Evolutionary conservation across 768 basidiomycete species (phyloP), one percentile per base, ranked within the genome.

Genomic region (Boletus tomentosulus): DNA sequence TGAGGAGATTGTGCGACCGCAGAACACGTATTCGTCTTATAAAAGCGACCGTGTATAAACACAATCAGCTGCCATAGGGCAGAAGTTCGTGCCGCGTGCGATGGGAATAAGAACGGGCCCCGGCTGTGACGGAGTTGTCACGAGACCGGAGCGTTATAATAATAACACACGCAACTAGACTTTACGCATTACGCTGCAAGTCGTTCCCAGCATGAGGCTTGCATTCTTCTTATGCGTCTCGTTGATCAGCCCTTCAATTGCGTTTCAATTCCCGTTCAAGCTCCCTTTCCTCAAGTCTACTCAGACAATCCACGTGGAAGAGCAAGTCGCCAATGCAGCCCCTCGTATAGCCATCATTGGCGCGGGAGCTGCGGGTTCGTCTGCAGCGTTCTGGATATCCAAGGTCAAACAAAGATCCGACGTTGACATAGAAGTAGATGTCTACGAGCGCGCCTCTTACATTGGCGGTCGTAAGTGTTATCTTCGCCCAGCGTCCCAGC

Each of bases 281-380:
- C 53, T 86, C 19, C 80, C 83, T 5, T 78, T 86, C 64, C 76
- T 84, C 65, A 76, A 76, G 44, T 59, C 68, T 42, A 73, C 65
- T 28, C 54, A 67, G 41, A 57, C 63, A 39, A 56, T 59, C 35
- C 3, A 61, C 25, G 46, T 27, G 22, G 62, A 64, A 46, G 56
- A 62, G 35, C 60, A 65, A 43, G 47, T 2, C 54, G 55, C 30
- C 61, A 62, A 41, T 57, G 55, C 49, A 52, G 48, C 75, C 0
- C 80, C 84, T 43, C 73, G 85, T 45, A 78, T 97, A 60, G 94
- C 93, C 8, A 84, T 97, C 63, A 82, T 97, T 50, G 94, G 94
- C 16, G 93, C 94, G 0, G 94, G 94, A 27, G 92, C 94, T 13
- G 91, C 78, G 10, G 94, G 94, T 9, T 83, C 82, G 15, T 87